Percentiles rank a stretch among this genome's conserved stretches.
Conservation (phyloP, 1,284 basidiomycete genomes). For the Tilletia setariae region DNA sequence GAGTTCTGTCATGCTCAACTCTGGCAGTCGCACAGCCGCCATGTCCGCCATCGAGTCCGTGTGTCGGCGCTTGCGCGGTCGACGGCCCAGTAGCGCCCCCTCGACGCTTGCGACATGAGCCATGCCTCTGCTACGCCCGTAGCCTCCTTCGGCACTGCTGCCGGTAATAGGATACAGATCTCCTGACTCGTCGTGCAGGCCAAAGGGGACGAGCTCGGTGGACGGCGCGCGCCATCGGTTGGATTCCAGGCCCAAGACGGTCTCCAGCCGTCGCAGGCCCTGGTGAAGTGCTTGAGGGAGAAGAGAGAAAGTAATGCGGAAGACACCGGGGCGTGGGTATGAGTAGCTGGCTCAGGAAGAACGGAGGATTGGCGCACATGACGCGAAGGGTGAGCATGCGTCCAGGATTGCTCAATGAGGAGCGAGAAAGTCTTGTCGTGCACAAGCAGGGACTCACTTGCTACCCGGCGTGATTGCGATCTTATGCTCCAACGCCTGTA, state of each 20-base stretch:
- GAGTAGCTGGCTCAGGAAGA: neutral
- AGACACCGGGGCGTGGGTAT: constrained; percentile 6
- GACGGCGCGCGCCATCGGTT: neutral
- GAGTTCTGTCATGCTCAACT: neutral
- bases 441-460: constrained; percentile 9
- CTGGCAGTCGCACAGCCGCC: neutral
- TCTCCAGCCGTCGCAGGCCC: constrained; percentile 29
- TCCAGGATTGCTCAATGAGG: too few species aligned
- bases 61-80: neutral
- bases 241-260: constrained; percentile 25
- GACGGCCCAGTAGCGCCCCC: neutral
- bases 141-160: neutral
- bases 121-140: neutral
- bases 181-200: neutral
- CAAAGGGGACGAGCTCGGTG: neutral
- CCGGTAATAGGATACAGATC: neutral
- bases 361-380: neutral
- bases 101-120: neutral
- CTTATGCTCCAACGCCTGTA: constrained; percentile 6
- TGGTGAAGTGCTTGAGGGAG: constrained; percentile 28
- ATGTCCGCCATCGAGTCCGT: neutral
- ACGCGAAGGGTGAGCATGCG: neutral
- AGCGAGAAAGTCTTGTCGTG: too few species aligned
- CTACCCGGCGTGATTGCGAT: constrained; percentile 17
- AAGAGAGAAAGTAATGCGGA: constrained; percentile 25